Evolutionary conservation across 139 green algal genomes (phyloP), one percentile per base, ranked within the genome.

Genomic region (Coelastrella sp.): DNA sequence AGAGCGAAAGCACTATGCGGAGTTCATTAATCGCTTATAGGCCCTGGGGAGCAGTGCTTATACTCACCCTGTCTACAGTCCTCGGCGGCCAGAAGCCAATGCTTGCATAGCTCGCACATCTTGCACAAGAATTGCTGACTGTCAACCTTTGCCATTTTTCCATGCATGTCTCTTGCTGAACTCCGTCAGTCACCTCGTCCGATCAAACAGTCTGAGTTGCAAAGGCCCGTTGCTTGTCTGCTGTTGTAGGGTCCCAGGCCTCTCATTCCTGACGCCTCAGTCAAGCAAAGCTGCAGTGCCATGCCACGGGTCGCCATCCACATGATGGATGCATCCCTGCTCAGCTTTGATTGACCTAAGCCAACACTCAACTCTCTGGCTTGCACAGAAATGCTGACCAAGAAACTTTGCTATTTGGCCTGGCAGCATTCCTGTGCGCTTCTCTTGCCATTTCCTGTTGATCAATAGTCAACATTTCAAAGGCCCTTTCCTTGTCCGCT

Each of bases 221-320:
- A 0, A 1, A 47, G 32, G 32, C 32, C 32, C 32, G 32, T 47
- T 47, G 32, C 32, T 47, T 47, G 32, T 47, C 32, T 47, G 32
- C 32, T 47, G 32, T 16, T 88, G 83, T 54, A 88, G 83, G 83
- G 83, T 65, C 83, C 83, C 7, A 23, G 16, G 47, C 84, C 66
- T 32, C 73, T 81, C 68, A 56, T 80, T 4, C 14, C 56, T 4
- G 23, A 89, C 20, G 84, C 84, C 20, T 23, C 84, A 17, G 54
- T n/a, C 71, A 47, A 47, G 32, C 32, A 47, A 47, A 47, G 32
- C 32, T 47, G 32, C 32, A 47, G 32, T 47, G 32, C 32, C 32
- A 47, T 47, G 32, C 32, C 32, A 47, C 32, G 32, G 32, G 32
- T 47, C 32, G 32, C 32, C 32, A 47, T 47, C 32, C 32, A 47